phyloP scores from a whole-genome alignment of 108 stramenopile genomes.

The Fistulifera pelliculosa region DNA sequence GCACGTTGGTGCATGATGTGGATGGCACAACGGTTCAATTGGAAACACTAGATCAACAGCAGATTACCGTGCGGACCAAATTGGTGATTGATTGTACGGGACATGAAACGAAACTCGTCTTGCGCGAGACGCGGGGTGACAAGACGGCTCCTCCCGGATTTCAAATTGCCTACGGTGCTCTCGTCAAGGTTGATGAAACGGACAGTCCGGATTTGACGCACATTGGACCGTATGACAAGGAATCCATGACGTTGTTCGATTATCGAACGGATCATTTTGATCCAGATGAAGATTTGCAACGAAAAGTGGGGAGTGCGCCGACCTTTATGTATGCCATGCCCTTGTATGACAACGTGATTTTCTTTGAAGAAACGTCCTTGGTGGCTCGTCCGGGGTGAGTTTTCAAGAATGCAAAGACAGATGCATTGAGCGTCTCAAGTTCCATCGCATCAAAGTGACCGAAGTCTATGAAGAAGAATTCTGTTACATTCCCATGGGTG shows the following conservation, averaged over 20 bases:
- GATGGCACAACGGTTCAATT: conserved; percentile 49
- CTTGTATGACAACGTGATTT: conserved; percentile 63
- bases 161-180: conserved; percentile 91
- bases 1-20: conserved; percentile 56
- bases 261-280: conserved; percentile 87
- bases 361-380: conserved; percentile 88
- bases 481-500: conserved; percentile 95
- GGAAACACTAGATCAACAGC: conserved; percentile 26
- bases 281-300: conserved; percentile 22
- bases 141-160: conserved; percentile 58
- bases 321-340: conserved; percentile 98
- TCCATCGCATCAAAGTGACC: conserved; percentile 76
- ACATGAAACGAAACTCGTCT: conserved; percentile 77
- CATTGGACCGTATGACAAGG: conserved; percentile 86
- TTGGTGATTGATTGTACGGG: conserved; percentile 90
- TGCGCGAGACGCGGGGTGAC: conserved; percentile 55
- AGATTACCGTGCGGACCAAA: conserved; percentile 56
- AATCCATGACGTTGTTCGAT: conserved; percentile 94
- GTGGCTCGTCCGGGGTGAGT: conserved; percentile 84
- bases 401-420: conserved; percentile 93
- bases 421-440: conserved; percentile 59
- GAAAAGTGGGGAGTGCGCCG: conserved; percentile 35
- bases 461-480: conserved; percentile 90
- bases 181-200: conserved; percentile 66
- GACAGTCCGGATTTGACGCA: conserved; percentile 28